Percentiles rank a stretch among this genome's conserved stretches.
These are phyloP conservation scores for Chaetomiaceae sp. DNA, from an alignment of 2,329 filamentous ascomycete species.

Conservation along the genomic window DNA sequence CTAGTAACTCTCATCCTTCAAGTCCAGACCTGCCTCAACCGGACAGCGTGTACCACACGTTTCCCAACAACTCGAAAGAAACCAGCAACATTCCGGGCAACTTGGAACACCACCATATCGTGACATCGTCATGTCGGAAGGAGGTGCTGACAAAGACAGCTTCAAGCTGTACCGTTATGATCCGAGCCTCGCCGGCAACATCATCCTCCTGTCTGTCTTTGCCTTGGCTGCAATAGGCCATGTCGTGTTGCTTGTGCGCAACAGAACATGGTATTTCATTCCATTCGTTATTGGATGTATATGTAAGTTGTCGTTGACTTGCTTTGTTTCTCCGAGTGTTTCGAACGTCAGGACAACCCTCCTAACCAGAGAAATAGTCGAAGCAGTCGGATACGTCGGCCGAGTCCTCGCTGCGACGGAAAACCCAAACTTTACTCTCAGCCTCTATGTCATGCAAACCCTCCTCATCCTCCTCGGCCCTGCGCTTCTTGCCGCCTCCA, in stretches of 20 bases:
- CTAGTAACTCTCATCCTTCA: too few species aligned
- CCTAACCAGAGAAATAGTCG: slow-evolving; percentile 35
- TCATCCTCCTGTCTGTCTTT: slow-evolving; percentile 40
- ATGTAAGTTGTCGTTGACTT: too few species aligned
- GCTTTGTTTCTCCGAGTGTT: too few species aligned
- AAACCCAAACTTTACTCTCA: slow-evolving; percentile 37
- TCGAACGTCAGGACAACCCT: too few species aligned
- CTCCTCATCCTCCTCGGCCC: slow-evolving; percentile 41
- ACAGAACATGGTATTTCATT: slow-evolving; percentile 47
- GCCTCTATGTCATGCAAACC: slow-evolving; percentile 37
- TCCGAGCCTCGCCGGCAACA: slow-evolving; percentile 39
- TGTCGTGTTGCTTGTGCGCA: slow-evolving; percentile 34
- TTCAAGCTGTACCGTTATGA: slow-evolving; percentile 41
- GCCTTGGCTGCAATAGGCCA: slow-evolving; percentile 36
- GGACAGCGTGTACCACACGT: too few species aligned
- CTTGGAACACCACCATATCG: too few species aligned
- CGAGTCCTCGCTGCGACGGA: slow-evolving; percentile 41
- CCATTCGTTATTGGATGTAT: slow-evolving; percentile 49
- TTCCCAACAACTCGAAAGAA: too few species aligned
- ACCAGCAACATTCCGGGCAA: too few species aligned
- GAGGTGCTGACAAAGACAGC: background rate
- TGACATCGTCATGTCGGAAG: background rate
- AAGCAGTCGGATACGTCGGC: slow-evolving; percentile 49
- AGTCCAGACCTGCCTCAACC: too few species aligned
- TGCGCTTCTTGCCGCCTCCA: slow-evolving; percentile 40